These are phyloP conservation scores for Hsuehochloa calcarea DNA, from an alignment of 176 grass and related monocot species.

Conservation along the genomic window DNA sequence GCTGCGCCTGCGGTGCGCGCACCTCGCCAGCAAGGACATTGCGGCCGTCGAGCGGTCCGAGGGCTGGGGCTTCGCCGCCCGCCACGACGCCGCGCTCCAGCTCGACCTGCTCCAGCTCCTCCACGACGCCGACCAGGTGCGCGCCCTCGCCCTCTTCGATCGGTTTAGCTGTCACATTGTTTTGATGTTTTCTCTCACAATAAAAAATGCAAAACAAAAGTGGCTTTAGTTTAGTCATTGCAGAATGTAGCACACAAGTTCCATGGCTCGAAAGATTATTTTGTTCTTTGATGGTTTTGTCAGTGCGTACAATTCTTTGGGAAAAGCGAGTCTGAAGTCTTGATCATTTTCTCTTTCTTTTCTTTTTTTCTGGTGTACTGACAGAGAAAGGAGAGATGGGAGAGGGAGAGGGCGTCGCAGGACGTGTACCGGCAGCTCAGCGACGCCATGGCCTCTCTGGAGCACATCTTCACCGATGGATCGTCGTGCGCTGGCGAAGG, in stretches of 20 bases:
- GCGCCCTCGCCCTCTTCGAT: too few species aligned
- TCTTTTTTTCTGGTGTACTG: not conserved
- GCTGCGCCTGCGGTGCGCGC: conserved; percentile 51
- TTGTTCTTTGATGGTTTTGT: not conserved
- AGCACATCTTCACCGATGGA: conserved; percentile 29
- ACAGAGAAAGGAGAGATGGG: conserved; percentile 70
- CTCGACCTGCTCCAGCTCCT: conserved; percentile 52
- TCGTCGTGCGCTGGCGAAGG: not conserved
- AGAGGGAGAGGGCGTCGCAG: conserved; percentile 38
- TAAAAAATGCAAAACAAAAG: not conserved
- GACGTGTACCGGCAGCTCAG: conserved; percentile 59
- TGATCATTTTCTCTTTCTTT: not conserved
- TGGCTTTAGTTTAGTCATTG: not conserved
- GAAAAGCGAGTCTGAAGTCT: too few species aligned
- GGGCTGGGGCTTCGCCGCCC: conserved; percentile 61
- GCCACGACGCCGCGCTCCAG: conserved; percentile 51
- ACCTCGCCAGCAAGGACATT: conserved; percentile 58
- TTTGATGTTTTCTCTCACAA: not conserved
- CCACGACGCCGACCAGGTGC: conserved; percentile 53
- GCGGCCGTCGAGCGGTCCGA: conserved; percentile 55
- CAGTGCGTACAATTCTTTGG: too few species aligned
- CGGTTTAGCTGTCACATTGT: not conserved
- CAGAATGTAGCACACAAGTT: not conserved
- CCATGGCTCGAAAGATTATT: not conserved
- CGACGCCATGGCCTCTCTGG: conserved; percentile 59